phyloP scores from a whole-genome alignment of 2,329 filamentous ascomycete genomes.

The Trichoderma citrinoviride region DNA sequence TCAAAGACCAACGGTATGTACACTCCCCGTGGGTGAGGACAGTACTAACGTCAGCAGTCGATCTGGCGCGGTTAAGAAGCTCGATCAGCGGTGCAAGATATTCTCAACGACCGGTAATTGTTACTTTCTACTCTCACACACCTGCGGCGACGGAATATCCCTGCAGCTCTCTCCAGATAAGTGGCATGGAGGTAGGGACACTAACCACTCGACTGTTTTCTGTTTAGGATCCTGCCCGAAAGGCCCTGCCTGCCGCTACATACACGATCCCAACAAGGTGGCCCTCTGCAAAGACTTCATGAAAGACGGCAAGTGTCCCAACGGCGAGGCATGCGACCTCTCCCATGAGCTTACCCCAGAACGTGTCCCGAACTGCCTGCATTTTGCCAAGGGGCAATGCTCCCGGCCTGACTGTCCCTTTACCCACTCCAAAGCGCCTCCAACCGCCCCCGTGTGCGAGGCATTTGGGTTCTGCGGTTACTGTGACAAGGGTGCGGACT shows the following conservation, averaged over 20 bases:
- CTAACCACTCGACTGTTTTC: conserved; percentile 43
- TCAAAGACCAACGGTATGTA: conserved; percentile 73
- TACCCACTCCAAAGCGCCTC: conserved; percentile 76
- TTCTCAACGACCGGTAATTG: conserved; percentile 69
- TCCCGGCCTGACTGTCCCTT: conserved; percentile 83
- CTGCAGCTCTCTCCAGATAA: conserved; percentile 24
- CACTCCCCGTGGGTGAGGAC: conserved; percentile 25
- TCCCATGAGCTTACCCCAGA: conserved; percentile 83
- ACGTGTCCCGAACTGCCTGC: conserved; percentile 82
- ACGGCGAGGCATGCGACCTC: conserved; percentile 79
- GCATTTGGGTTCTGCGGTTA: conserved; percentile 84
- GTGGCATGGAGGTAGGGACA: conserved; percentile 39
- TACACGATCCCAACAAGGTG: conserved; percentile 82
- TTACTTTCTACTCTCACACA: conserved; percentile 38
- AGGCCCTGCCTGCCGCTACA: conserved; percentile 74
- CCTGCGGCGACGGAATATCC: conserved; percentile 27
- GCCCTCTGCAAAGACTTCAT: conserved; percentile 88
- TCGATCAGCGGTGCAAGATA: conserved; percentile 69
- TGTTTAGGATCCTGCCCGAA: conserved; percentile 76
- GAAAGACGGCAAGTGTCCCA: conserved; percentile 71
- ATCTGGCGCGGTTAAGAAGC: conserved; percentile 61
- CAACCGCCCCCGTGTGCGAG: conserved; percentile 76
- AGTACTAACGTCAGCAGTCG: conserved; percentile 46
- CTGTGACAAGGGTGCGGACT: conserved; percentile 77
- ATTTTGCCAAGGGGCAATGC: conserved; percentile 88